phyloP scores from a whole-genome alignment of 768 basidiomycete genomes.

The Boletus rubescentipes region DNA sequence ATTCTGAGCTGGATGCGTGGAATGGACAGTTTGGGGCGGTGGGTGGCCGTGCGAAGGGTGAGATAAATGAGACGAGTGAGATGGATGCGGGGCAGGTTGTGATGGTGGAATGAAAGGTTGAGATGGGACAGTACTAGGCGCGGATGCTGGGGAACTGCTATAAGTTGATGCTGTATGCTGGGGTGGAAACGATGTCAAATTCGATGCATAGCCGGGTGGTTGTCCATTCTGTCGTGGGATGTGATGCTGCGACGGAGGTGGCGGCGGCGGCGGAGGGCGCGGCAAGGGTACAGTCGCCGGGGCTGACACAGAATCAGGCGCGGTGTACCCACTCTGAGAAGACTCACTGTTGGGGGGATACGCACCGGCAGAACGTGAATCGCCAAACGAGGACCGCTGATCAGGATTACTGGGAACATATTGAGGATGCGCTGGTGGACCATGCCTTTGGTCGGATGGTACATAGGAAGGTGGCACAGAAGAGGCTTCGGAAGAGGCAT shows the following conservation, averaged over 20 bases:
- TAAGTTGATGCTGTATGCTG: slow-evolving; percentile 17
- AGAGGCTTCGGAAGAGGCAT: slow-evolving; percentile 17
- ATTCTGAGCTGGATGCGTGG: slow-evolving; percentile 15
- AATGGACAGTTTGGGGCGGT: slow-evolving; percentile 15
- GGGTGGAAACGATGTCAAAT: slow-evolving; percentile 11
- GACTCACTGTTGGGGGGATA: slow-evolving; percentile 16
- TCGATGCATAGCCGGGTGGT: slow-evolving; percentile 17
- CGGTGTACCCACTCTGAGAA: slow-evolving; percentile 13
- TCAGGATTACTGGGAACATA: slow-evolving; percentile 16
- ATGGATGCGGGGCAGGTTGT: slow-evolving; percentile 10
- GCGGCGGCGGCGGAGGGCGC: slow-evolving; percentile 12
- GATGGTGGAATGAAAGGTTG: slow-evolving; percentile 24
- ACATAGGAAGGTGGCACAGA: slow-evolving; percentile 14
- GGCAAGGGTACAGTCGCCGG: slow-evolving; percentile 19
- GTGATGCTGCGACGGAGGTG: slow-evolving; percentile 18
- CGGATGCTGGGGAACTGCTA: slow-evolving; percentile 17
- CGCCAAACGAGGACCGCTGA: slow-evolving; percentile 22
- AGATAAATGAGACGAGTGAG: slow-evolving; percentile 11
- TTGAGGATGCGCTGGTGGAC: slow-evolving; percentile 8
- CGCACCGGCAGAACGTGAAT: slow-evolving; percentile 20
- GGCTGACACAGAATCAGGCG: slow-evolving; percentile 16
- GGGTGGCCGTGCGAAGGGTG: slow-evolving; percentile 21
- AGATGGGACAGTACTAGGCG: slow-evolving; percentile 2
- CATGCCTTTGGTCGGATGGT: slow-evolving; percentile 21
- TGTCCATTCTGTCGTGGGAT: slow-evolving; percentile 19